Evolutionary conservation across 306 rosid species (phyloP).

Genomic region (Senna siamea): DNA sequence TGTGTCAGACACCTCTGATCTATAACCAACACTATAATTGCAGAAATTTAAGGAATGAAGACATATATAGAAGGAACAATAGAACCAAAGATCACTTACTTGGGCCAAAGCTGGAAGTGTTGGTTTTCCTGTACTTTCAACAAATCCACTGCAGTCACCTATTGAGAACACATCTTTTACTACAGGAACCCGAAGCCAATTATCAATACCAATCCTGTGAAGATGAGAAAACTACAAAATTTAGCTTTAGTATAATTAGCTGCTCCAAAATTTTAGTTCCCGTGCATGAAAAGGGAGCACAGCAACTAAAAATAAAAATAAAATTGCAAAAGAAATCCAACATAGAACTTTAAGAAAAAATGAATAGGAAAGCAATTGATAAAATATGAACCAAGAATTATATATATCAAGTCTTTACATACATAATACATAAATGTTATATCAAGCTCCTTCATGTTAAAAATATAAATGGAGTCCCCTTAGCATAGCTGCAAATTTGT

Average conservation of each 20-base stretch:
- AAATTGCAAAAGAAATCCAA: not conserved
- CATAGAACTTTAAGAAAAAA: not conserved
- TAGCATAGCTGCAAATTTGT: not conserved
- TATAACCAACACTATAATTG: constrained; percentile 5
- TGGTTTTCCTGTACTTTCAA: constrained; percentile 88
- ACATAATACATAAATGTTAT: not conserved
- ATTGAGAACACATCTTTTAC: constrained; percentile 79
- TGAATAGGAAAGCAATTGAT: not conserved
- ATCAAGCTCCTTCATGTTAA: not conserved
- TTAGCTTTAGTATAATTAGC: not conserved
- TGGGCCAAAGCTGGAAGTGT: constrained; percentile 94
- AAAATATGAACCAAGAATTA: not conserved
- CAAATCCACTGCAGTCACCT: constrained; percentile 94
- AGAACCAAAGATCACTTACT: constrained; percentile 47
- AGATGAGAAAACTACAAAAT: constrained; percentile 14
- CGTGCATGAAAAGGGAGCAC: constrained; percentile 18
- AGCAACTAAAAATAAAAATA: not conserved
- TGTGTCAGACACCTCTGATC: not conserved
- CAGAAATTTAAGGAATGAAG: constrained; percentile 28
- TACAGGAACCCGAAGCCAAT: constrained; percentile 87
- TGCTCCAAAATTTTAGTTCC: not conserved
- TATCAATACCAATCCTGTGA: constrained; percentile 88
- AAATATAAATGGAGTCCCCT: not conserved
- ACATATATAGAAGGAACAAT: not conserved
- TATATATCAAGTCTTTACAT: not conserved